Evolutionary conservation across 2,329 filamentous ascomycete species (phyloP).

Genomic region (Pyrenochaeta sp.): DNA sequence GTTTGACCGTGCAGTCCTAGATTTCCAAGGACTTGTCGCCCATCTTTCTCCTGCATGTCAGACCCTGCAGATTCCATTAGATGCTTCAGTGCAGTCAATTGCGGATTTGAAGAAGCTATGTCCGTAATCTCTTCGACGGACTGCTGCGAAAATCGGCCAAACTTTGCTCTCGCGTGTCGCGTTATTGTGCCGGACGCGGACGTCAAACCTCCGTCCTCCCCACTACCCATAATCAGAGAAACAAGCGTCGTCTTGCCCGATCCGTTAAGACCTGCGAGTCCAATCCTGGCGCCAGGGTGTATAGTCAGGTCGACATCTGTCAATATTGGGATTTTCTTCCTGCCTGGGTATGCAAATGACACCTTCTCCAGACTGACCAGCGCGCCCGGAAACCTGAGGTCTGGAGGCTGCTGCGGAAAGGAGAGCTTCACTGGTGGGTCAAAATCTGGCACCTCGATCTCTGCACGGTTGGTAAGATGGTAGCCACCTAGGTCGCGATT

Average conservation of each 20-base stretch:
- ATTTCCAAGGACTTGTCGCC: conserved; percentile 71
- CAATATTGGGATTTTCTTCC: conserved; percentile 58
- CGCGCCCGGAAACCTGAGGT: conserved; percentile 77
- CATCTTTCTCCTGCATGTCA: conserved; percentile 70
- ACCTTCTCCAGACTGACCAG: conserved; percentile 76
- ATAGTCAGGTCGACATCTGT: conserved; percentile 73
- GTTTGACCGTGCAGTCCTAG: conserved; percentile 75
- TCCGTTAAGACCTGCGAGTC: conserved; percentile 81
- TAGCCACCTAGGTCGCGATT: conserved; percentile 72
- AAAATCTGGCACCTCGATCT: conserved; percentile 74
- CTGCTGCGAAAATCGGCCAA: conserved; percentile 84
- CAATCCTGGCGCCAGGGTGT: conserved; percentile 76
- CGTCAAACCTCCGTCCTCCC: conserved; percentile 45
- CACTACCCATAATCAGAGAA: conserved; percentile 69
- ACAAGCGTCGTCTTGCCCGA: conserved; percentile 83
- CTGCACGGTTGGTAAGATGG: conserved; percentile 63
- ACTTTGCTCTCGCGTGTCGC: conserved; percentile 72
- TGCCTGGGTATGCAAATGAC: conserved; percentile 68
- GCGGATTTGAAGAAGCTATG: conserved; percentile 60
- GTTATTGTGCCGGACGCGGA: conserved; percentile 70
- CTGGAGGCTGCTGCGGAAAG: conserved; percentile 68
- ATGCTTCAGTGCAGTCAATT: conserved; percentile 71
- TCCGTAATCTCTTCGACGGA: conserved; percentile 74
- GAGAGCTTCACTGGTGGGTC: conserved; percentile 66
- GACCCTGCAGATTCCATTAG: conserved; percentile 65